Percentiles rank a stretch among this genome's conserved stretches.
Evolutionary conservation across 2,329 filamentous ascomycete species (phyloP).

Genomic region (Albifimbria verrucaria): DNA sequence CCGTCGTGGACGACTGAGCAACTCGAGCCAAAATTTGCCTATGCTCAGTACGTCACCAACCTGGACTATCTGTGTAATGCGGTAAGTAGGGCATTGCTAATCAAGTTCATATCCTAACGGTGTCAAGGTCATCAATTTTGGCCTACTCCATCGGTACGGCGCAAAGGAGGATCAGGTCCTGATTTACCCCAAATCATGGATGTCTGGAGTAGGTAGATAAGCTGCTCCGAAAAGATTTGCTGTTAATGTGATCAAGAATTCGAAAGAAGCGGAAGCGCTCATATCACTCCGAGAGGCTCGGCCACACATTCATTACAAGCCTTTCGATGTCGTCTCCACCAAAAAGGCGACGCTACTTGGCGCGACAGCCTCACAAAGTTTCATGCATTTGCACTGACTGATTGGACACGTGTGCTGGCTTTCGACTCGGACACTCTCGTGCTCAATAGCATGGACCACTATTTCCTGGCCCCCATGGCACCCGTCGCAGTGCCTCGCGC

Average conservation of each 20-base stretch:
- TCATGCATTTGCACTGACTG: conserved; percentile 7
- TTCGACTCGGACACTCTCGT: conserved; percentile 10
- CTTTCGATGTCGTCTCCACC: conserved; percentile 6
- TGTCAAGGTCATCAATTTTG: conserved; percentile 5
- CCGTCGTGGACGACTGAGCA: conserved; percentile 4
- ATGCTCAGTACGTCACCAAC: conserved; percentile 6
- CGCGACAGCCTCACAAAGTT: conserved; percentile 9
- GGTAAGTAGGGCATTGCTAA: background rate
- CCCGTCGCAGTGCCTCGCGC: conserved; percentile 6
- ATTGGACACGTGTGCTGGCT: conserved; percentile 8
- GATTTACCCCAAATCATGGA: conserved; percentile 4
- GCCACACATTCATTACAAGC: conserved; percentile 5
- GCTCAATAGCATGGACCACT: conserved; percentile 7
- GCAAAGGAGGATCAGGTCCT: conserved; percentile 2
- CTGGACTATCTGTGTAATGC: conserved; percentile 4
- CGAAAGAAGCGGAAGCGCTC: background rate
- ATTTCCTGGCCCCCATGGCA: conserved; percentile 3
- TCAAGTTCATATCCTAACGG: background rate
- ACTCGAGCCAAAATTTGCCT: conserved; percentile 1
- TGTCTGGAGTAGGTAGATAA: background rate
- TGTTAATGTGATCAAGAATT: background rate
- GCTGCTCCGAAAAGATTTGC: too few relatives aligned
- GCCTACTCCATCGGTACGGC: background rate
- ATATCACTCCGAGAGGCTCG: background rate
- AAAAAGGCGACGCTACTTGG: conserved; percentile 11